phyloP scores from a whole-genome alignment of 129 eudicot species.

The Helichrysum umbraculigerum region DNA sequence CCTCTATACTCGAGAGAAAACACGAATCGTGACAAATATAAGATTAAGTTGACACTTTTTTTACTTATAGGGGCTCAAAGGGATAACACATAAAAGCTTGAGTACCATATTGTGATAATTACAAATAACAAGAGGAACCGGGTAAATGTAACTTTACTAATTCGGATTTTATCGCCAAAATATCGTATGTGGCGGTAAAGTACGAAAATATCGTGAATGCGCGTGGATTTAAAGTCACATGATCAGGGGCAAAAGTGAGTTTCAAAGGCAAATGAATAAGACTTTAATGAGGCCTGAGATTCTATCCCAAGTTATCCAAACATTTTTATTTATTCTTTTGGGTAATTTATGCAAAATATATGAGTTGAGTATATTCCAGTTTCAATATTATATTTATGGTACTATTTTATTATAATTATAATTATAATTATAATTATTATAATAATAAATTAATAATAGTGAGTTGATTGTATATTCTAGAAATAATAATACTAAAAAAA shows the following conservation, averaged over 20 bases:
- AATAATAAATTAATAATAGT: too few species aligned
- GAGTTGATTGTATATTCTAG: too few species aligned
- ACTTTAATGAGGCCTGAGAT: constrained; percentile 30
- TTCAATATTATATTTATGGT: too few species aligned
- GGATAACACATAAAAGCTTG: neutral
- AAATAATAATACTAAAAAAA: too few species aligned
- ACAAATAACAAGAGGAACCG: constrained; percentile 5
- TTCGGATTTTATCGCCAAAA: constrained; percentile 14
- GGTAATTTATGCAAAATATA: neutral
- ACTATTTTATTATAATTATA: too few species aligned
- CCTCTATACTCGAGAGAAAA: neutral
- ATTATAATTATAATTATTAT: too few species aligned
- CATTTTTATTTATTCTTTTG: neutral
- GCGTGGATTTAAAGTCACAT: constrained; percentile 38
- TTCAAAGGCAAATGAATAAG: constrained; percentile 29
- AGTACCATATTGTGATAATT: neutral
- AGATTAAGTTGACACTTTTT: neutral
- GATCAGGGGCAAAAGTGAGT: constrained; percentile 31
- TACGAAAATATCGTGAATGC: constrained; percentile 32
- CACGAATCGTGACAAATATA: neutral
- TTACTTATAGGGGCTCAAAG: constrained; percentile 10
- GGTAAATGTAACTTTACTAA: constrained; percentile 12
- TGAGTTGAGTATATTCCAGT: too few species aligned
- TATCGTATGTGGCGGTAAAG: constrained; percentile 11
- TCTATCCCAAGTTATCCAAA: constrained; percentile 23